Evolutionary conservation across 345 rosid genomes (phyloP).

Genomic region (Syzygium aromaticum): DNA sequence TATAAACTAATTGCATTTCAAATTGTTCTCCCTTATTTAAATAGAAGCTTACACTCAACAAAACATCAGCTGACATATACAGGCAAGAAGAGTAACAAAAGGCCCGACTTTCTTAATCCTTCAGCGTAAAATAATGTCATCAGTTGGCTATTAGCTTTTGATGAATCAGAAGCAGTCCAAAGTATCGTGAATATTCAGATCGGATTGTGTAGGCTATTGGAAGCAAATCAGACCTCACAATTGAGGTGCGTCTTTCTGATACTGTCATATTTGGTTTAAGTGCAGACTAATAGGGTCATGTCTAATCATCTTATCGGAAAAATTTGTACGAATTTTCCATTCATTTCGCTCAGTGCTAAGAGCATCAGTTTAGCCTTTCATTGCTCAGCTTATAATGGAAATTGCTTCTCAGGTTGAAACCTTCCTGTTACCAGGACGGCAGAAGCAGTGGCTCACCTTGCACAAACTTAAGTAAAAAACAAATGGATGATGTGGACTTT

Average conservation of each 20-base stretch:
- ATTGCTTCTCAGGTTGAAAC: background rate
- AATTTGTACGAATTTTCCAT: background rate
- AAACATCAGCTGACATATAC: background rate
- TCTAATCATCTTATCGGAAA: background rate
- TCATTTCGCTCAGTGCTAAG: background rate
- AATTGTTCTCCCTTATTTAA: background rate
- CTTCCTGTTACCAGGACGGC: background rate
- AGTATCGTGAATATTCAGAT: background rate
- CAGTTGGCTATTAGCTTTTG: background rate
- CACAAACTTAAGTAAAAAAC: background rate
- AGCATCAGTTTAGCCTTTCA: background rate
- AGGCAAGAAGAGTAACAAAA: background rate
- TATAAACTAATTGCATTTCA: background rate
- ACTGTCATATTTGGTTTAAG: background rate
- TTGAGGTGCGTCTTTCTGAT: background rate
- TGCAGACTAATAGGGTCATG: background rate
- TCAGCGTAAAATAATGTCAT: background rate
- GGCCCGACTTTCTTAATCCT: background rate
- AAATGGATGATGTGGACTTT: background rate
- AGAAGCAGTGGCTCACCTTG: background rate
- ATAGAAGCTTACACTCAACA: background rate
- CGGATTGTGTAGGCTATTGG: background rate
- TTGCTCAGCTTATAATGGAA: background rate
- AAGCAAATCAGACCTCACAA: background rate
- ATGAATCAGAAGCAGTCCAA: background rate